Conservation (phyloP, 2,329 filamentous ascomycete species). For the Hypoxylon sp. region DNA sequence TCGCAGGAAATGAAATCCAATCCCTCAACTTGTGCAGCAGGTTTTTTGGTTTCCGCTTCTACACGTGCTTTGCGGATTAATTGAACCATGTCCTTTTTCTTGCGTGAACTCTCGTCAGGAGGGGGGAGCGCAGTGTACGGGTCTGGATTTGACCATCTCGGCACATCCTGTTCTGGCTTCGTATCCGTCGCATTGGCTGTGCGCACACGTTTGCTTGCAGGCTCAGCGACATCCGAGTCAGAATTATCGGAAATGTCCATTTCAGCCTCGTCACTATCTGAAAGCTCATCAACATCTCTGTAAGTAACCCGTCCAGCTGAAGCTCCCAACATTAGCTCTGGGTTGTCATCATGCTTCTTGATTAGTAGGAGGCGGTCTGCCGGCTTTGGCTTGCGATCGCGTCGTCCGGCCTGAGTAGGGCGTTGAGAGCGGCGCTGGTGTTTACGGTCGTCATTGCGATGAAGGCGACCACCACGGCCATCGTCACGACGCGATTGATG, state of each 20-base stretch:
- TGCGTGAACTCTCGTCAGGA: constrained; percentile 76
- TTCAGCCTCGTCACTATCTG: constrained; percentile 72
- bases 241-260: constrained; percentile 73
- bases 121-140: constrained; percentile 91
- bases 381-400: constrained; percentile 35
- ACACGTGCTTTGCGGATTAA: constrained; percentile 91
- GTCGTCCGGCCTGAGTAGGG: neutral
- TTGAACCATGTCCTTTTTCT: constrained; percentile 89
- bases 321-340: constrained; percentile 63
- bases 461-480: constrained; percentile 23
- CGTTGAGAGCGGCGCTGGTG: constrained; percentile 16
- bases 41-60: constrained; percentile 63
- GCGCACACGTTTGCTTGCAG: constrained; percentile 60
- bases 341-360: constrained; percentile 57
- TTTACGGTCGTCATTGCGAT: constrained; percentile 33
- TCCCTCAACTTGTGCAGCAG: constrained; percentile 67
- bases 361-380: constrained; percentile 61
- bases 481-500: constrained; percentile 36
- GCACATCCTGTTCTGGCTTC: constrained; percentile 62
- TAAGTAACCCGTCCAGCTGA: constrained; percentile 64
- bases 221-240: constrained; percentile 58
- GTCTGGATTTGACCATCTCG: constrained; percentile 96
- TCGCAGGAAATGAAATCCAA: constrained; percentile 94
- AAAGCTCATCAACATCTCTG: constrained; percentile 68
- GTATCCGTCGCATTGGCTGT: constrained; percentile 48